A percentile compares a stretch with the other conserved stretches of the same genome.
Evolutionary conservation across 108 stramenopile species (phyloP).

Genomic region (Pseudonitzschia multistriata): DNA sequence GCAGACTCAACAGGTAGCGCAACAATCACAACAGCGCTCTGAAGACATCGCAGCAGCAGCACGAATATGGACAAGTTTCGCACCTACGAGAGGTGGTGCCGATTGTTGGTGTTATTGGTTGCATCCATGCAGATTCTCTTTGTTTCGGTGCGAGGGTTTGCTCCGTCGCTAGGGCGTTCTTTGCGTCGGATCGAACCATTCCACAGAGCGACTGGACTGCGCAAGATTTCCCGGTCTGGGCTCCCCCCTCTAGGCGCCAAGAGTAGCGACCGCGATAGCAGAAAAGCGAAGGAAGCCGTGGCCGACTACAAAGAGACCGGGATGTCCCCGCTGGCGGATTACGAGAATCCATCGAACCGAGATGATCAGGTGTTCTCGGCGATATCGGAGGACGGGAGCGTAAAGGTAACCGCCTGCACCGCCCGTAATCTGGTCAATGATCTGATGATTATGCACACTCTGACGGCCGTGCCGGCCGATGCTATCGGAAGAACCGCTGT

Average conservation of each 20-base stretch:
- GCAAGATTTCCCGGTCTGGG: neutral
- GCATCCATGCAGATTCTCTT: constrained; percentile 3
- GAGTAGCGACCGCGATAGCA: constrained; percentile 6
- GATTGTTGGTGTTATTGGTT: neutral
- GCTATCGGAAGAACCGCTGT: constrained; percentile 66
- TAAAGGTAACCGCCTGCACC: constrained; percentile 83
- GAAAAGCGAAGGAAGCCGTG: constrained; percentile 12
- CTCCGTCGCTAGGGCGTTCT: neutral
- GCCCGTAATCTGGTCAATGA: constrained; percentile 83
- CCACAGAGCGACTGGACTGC: neutral
- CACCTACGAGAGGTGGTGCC: neutral
- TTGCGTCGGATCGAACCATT: neutral
- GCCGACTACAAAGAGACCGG: constrained; percentile 9
- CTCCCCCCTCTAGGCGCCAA: neutral
- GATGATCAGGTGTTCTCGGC: constrained; percentile 83
- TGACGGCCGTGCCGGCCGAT: constrained; percentile 71
- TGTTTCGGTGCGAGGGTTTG: constrained; percentile 6
- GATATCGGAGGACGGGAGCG: constrained; percentile 69
- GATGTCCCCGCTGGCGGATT: constrained; percentile 21
- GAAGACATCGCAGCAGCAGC: neutral
- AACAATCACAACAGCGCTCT: too few relatives aligned
- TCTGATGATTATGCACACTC: constrained; percentile 70
- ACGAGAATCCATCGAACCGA: constrained; percentile 65
- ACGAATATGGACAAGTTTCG: neutral
- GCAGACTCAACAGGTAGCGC: neutral